A percentile compares a stretch with the other conserved stretches of the same genome.
Evolutionary conservation across 805 yeast species (phyloP).

Genomic region (Schizosaccharomyces octosporus): DNA sequence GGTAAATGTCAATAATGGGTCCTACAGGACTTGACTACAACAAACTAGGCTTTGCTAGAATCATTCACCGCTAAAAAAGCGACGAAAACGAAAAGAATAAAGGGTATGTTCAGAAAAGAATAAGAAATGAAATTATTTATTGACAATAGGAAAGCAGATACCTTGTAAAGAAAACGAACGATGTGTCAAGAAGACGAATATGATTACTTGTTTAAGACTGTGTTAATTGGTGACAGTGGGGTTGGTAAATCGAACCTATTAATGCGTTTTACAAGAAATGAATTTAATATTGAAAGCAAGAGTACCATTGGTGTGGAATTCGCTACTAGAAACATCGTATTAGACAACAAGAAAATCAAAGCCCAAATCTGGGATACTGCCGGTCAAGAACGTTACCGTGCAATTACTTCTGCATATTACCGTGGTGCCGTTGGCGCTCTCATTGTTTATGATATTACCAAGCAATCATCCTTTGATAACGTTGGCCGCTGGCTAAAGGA

Average conservation of each 20-base stretch:
- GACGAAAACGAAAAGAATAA: too few species aligned
- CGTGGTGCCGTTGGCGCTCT: conserved; percentile 96
- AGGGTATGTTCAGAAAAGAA: too few species aligned
- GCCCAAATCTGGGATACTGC: conserved; percentile 99
- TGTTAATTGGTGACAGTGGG: conserved; percentile 94
- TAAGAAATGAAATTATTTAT: not conserved
- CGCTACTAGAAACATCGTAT: conserved; percentile 65
- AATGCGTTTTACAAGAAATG: conserved; percentile 84
- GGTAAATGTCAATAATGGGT: too few species aligned
- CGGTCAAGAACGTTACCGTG: conserved; percentile 95
- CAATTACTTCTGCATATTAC: conserved; percentile 89
- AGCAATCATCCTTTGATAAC: conserved; percentile 74
- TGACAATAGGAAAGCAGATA: not conserved
- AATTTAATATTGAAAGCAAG: conserved; percentile 84
- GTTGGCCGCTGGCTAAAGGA: conserved; percentile 84
- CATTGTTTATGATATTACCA: conserved; percentile 83
- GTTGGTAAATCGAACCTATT: conserved; percentile 92
- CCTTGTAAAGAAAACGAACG: not conserved
- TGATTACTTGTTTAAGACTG: conserved; percentile 87
- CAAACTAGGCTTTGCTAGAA: not conserved
- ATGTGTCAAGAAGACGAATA: conserved; percentile 18
- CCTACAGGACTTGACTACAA: not conserved
- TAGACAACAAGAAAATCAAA: conserved; percentile 88
- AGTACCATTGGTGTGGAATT: conserved; percentile 96
- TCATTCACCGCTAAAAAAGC: too few species aligned